Evolutionary conservation across 2,329 filamentous ascomycete genomes (phyloP).

Genomic region (Graphiopsis chlorocephala): DNA sequence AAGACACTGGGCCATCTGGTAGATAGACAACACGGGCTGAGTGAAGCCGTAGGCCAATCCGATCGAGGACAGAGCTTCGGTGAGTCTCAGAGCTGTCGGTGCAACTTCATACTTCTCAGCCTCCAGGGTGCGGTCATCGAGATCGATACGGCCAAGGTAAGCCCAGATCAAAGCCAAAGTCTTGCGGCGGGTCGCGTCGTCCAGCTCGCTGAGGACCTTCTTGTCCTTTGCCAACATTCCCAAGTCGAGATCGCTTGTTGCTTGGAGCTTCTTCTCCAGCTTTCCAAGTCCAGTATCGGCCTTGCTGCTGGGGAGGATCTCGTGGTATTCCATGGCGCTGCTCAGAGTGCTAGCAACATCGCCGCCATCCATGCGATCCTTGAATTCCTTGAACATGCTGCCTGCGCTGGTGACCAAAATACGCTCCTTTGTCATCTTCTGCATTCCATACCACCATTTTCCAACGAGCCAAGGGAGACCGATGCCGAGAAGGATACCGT

Average conservation of each 20-base stretch:
- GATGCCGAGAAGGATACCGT: slow-evolving; percentile 83
- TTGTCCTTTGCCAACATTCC: slow-evolving; percentile 71
- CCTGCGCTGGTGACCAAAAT: slow-evolving; percentile 91
- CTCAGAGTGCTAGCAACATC: slow-evolving; percentile 79
- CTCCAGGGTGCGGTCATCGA: slow-evolving; percentile 74
- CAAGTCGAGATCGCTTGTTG: slow-evolving; percentile 52
- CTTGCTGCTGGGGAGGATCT: slow-evolving; percentile 71
- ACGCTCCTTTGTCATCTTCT: slow-evolving; percentile 87
- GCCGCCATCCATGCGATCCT: slow-evolving; percentile 76
- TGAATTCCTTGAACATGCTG: slow-evolving; percentile 89
- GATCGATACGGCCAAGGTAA: slow-evolving; percentile 83
- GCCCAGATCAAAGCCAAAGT: slow-evolving; percentile 89
- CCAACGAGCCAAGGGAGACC: slow-evolving; percentile 90
- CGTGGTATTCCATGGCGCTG: slow-evolving; percentile 79
- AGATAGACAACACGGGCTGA: slow-evolving; percentile 75
- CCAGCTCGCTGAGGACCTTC: slow-evolving; percentile 72
- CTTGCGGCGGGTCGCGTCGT: slow-evolving; percentile 78
- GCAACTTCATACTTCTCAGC: slow-evolving; percentile 86
- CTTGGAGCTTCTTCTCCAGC: slow-evolving; percentile 72
- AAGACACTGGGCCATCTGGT: slow-evolving; percentile 77
- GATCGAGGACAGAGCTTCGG: slow-evolving; percentile 82
- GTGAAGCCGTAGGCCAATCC: slow-evolving; percentile 84
- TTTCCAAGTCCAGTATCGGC: slow-evolving; percentile 78
- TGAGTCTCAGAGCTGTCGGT: slow-evolving; percentile 79
- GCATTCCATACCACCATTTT: slow-evolving; percentile 98